Conservation (phyloP, 169 alveolate genomes). For the Plasmodium falciparum region DNA sequence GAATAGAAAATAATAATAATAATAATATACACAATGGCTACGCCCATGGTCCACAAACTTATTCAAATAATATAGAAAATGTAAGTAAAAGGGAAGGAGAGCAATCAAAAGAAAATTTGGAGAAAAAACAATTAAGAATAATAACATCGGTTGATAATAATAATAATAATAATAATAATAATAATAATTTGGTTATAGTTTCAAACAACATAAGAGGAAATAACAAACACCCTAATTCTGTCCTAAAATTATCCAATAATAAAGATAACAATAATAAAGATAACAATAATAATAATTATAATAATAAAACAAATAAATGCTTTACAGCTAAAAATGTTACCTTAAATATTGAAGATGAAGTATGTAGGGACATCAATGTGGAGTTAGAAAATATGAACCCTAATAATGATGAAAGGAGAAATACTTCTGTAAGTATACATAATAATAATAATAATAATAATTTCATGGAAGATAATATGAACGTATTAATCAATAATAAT, state of each 20-base stretch:
- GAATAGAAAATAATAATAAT: neutral
- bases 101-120: no score
- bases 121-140: no score
- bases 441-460: no score
- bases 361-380: no score
- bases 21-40: neutral
- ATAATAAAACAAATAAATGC: neutral
- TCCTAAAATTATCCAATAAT: no score
- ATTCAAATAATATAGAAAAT: neutral
- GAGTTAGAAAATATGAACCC: neutral
- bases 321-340: neutral
- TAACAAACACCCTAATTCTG: no score
- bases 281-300: neutral
- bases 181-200: neutral
- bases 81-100: no score
- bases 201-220: no score
- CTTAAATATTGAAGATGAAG: no score
- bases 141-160: neutral
- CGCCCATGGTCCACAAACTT: neutral
- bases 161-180: neutral
- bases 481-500: no score
- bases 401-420: neutral
- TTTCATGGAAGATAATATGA: no score
- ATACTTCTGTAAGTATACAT: neutral
- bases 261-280: neutral